These are phyloP conservation scores for Petunia axillaris DNA, from an alignment of 257 asterid genomes.

Conservation along the genomic window DNA sequence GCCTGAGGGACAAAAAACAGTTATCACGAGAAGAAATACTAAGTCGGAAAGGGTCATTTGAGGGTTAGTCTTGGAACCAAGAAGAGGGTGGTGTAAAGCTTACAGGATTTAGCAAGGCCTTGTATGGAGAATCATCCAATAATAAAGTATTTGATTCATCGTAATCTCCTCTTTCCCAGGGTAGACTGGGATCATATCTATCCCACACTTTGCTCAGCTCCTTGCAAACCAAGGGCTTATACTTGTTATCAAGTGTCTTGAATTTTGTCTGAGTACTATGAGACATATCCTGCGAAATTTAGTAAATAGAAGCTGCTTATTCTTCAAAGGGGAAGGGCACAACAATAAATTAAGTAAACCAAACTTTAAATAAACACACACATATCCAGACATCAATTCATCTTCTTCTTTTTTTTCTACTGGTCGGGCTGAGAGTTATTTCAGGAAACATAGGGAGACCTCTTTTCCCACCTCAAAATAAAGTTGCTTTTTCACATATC, in stretches of 20 bases:
- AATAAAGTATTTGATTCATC: conserved; percentile 79
- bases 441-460: not conserved
- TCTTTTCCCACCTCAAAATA: conserved; percentile 5
- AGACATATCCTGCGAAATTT: conserved; percentile 65
- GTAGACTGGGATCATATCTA: conserved; percentile 51
- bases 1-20: conserved; percentile 41
- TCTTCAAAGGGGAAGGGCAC: conserved; percentile 17
- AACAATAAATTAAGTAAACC: conserved; percentile 9
- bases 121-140: conserved; percentile 96
- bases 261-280: conserved; percentile 68
- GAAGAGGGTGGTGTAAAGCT: conserved; percentile 31
- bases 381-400: conserved; percentile 6
- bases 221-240: conserved; percentile 86
- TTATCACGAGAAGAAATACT: not conserved
- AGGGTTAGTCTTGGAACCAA: not conserved
- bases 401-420: conserved; percentile 15
- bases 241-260: conserved; percentile 67
- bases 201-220: conserved; percentile 83
- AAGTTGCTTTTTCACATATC: not conserved
- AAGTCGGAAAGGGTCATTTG: not conserved
- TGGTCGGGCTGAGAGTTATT: not conserved
- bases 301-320: conserved; percentile 21
- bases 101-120: conserved; percentile 95
- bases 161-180: conserved; percentile 81
- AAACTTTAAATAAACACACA: not conserved